Evolutionary conservation across 163 green algal species (phyloP), one percentile per base, ranked within the genome.

Genomic region (Coccomyxa subellipsoidea): DNA sequence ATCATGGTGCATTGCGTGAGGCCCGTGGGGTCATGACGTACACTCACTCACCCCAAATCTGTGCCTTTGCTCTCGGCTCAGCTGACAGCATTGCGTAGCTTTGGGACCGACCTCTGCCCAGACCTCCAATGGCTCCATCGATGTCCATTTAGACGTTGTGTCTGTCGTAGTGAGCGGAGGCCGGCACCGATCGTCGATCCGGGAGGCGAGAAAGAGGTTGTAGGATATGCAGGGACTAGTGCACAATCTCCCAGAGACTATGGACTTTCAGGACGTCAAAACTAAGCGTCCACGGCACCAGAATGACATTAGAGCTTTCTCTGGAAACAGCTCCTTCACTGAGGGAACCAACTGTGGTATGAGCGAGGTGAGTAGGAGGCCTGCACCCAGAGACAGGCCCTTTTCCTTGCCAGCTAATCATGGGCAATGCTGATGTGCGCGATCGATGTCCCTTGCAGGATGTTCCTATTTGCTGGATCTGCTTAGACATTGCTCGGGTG

Each of bases 381-480:
- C 32, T 77, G 31, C n/a, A 38, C 18, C n/a, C 31, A 31, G 31
- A 12, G 15, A 31, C 7, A 40, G 34, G 27, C 10, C 34, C 71
- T 36, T 39, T 47, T 38, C 32, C 71, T 77, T 38, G 71, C 71
- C 34, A 40, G 31, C 31, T 38, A 34, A 77, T n/a, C 71, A 29
- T 77, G 18, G 71, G 18, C n/a, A 23, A 21, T 53, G n/a, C 71
- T 77, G 32, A 38, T 29, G 18, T 31, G 71, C 32, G 34, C 34
- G 34, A 36, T 36, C 34, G 4, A 36, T 39, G 71, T 31, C 71
- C 36, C 9, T 25, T 82, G 39, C 87, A 96, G 80, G 90, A 94
- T 40, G 73, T 54, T 21, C 88, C 84, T 1, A 78, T 95, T 0
- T 97, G 94, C 86, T 97, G 93, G 93, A 95, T 97, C 77, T 97